phyloP scores from a whole-genome alignment of 2,329 filamentous ascomycete species.

The Xylariaceae sp. region DNA sequence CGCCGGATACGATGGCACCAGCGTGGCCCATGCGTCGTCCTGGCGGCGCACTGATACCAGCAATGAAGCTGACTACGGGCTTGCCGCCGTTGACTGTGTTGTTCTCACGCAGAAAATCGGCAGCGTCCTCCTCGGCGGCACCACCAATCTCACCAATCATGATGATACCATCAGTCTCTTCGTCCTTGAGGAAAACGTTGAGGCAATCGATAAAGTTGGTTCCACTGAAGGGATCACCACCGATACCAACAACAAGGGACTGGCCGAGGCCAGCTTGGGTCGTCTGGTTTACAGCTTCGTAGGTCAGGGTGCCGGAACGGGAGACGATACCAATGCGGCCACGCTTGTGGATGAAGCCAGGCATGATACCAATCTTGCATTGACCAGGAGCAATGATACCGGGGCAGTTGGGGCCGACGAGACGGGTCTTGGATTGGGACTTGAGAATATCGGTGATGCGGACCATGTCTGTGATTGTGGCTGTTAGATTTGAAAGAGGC shows the following conservation, averaged over 20 bases:
- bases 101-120: conserved; percentile 88
- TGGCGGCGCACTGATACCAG: conserved; percentile 94
- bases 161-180: conserved; percentile 97
- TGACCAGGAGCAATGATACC: conserved; percentile 92
- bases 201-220: conserved; percentile 99
- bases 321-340: conserved; percentile 98
- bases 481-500: background rate
- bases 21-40: conserved; percentile 98
- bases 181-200: conserved; percentile 91
- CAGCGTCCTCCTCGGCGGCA: conserved; percentile 94
- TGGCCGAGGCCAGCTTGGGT: conserved; percentile 95
- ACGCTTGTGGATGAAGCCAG: conserved; percentile 99
- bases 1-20: conserved; percentile 94
- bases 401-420: conserved; percentile 97
- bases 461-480: conserved; percentile 73
- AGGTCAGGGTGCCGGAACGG: conserved; percentile 95
- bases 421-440: conserved; percentile 92
- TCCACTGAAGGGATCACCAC: conserved; percentile 96
- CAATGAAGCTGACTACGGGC: conserved; percentile 97
- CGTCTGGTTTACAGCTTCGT: conserved; percentile 99
- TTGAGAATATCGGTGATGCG: conserved; percentile 98
- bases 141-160: conserved; percentile 99
- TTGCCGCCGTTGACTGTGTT: conserved; percentile 83
- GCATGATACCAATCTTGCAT: conserved; percentile 99
- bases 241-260: conserved; percentile 96